Evolutionary conservation across 805 yeast genomes (phyloP).

Genomic region (Ogataea zsoltii): DNA sequence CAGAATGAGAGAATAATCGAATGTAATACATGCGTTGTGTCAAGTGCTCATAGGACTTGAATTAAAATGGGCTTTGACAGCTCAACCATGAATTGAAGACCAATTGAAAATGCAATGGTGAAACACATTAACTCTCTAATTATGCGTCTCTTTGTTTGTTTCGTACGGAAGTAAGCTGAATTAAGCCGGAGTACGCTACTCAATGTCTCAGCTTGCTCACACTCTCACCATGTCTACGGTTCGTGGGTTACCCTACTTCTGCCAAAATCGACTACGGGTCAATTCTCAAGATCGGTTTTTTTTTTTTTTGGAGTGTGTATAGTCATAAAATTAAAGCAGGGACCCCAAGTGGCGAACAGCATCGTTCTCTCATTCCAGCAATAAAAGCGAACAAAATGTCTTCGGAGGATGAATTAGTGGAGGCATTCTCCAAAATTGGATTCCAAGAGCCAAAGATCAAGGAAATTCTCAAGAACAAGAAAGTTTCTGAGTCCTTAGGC

Average conservation of each 20-base stretch:
- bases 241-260: not conserved
- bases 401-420: conserved; percentile 30
- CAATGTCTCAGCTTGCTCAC: too few relatives aligned
- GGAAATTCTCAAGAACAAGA: conserved; percentile 83
- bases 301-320: not conserved
- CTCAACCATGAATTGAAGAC: too few relatives aligned
- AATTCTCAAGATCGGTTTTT: not conserved
- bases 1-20: too few relatives aligned
- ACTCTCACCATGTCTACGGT: not conserved
- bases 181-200: not conserved
- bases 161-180: not conserved
- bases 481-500: conserved; percentile 71
- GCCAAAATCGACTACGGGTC: not conserved
- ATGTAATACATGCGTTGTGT: too few relatives aligned
- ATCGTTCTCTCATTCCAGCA: too few relatives aligned
- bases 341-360: too few relatives aligned
- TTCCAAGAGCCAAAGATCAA: conserved; percentile 71
- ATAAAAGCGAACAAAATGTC: conserved; percentile 3
- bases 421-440: conserved; percentile 51
- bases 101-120: too few relatives aligned
- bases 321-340: not conserved
- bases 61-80: not conserved
- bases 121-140: too few relatives aligned
- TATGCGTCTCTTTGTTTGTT: too few relatives aligned
- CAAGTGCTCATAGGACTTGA: not conserved